These are phyloP conservation scores for Rhodamnia argentea DNA, from an alignment of 345 rosid species.

Conservation along the genomic window DNA sequence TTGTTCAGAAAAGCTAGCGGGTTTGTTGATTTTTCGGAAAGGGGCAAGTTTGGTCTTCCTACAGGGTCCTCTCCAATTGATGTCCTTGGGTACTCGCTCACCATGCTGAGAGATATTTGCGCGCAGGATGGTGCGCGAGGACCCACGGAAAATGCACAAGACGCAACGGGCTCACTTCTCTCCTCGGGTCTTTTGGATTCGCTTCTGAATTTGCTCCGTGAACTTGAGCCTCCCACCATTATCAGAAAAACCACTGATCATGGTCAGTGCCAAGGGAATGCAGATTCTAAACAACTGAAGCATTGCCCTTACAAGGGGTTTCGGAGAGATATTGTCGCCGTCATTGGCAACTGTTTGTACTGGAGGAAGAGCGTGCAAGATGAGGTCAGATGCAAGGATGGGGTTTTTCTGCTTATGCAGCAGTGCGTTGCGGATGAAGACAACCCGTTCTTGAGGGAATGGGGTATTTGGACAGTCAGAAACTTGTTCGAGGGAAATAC, in stretches of 20 bases:
- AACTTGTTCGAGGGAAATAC: conserved; percentile 64
- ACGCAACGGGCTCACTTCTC: conserved; percentile 24
- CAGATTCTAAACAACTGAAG: conserved; percentile 7
- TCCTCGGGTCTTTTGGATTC: conserved; percentile 40
- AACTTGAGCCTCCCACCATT: conserved; percentile 59
- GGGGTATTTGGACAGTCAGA: conserved; percentile 75
- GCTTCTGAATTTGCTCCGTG: conserved; percentile 37
- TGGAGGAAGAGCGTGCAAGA: conserved; percentile 59
- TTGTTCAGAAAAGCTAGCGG: conserved; percentile 30
- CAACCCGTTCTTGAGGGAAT: conserved; percentile 69
- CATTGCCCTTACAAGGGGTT: conserved; percentile 67
- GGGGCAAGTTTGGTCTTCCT: conserved; percentile 48
- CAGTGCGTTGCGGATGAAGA: conserved; percentile 71
- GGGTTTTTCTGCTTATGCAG: conserved; percentile 50
- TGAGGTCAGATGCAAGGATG: conserved; percentile 51
- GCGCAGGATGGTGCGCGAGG: conserved; percentile 27
- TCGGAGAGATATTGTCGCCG: conserved; percentile 67
- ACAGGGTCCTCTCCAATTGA: conserved; percentile 33
- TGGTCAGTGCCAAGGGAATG: conserved; percentile 14
- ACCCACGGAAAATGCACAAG: conserved; percentile 12
- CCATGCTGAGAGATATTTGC: conserved; percentile 47
- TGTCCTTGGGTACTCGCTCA: conserved; percentile 58
- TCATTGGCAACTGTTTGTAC: conserved; percentile 64
- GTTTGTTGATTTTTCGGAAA: conserved; percentile 17
- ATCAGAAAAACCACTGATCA: conserved; percentile 44